Percentiles rank a stretch among this genome's conserved stretches.
Evolutionary conservation across 495 filamentous ascomycete species (phyloP).

Genomic region (Hypoxylon fuscum): DNA sequence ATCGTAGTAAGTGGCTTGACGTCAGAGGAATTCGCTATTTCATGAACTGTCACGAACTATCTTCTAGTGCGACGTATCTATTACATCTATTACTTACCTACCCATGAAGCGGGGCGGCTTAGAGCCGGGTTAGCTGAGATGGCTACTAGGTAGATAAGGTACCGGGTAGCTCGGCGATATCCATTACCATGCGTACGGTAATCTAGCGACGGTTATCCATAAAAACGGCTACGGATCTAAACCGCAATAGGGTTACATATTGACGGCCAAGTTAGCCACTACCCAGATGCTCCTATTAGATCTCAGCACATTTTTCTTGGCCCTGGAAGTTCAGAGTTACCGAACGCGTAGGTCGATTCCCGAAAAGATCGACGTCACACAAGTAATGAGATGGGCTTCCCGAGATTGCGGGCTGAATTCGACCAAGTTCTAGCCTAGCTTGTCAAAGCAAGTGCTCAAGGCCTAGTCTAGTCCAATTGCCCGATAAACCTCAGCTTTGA

Average conservation of each 20-base stretch:
- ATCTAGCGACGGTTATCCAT: constrained; percentile 9
- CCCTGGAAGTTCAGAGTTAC: constrained; percentile 6
- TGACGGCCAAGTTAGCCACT: constrained; percentile 6
- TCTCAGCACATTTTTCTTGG: neutral
- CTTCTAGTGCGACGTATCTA: constrained; percentile 14
- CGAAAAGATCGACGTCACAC: constrained; percentile 30
- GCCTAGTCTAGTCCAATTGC: neutral
- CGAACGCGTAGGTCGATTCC: constrained; percentile 24
- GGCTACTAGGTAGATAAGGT: no score
- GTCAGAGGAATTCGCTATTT: constrained; percentile 19
- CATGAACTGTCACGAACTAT: constrained; percentile 2
- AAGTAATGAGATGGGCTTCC: constrained; percentile 4
- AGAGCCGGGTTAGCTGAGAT: neutral
- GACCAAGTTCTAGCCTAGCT: constrained; percentile 22
- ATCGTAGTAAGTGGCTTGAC: constrained; percentile 13
- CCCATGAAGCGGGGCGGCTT: constrained; percentile 15
- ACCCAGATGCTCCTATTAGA: constrained; percentile 1
- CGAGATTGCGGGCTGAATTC: constrained; percentile 37
- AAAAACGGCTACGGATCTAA: constrained; percentile 31
- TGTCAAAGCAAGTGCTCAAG: neutral
- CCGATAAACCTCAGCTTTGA: constrained; percentile 12
- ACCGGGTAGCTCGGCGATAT: constrained; percentile 22
- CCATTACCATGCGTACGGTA: neutral
- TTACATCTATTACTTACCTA: neutral
- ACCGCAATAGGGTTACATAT: constrained; percentile 17